Percentiles rank a stretch among this genome's conserved stretches.
Conservation (phyloP, 2,329 filamentous ascomycete species). For the Epichloe glyceriae region DNA sequence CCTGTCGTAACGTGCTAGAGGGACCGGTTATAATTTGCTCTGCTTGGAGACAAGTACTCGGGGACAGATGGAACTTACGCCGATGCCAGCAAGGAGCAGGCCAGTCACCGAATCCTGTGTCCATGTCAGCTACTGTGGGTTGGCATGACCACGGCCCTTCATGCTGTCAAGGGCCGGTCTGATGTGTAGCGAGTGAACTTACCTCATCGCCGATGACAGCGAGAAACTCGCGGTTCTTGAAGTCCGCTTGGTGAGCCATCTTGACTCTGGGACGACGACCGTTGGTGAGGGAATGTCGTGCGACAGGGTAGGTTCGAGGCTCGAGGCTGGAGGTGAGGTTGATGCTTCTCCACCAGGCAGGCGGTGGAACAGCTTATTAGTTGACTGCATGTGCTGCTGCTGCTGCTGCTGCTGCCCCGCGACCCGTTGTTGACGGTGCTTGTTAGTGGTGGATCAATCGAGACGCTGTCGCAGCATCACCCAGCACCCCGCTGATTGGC, state of each 20-base stretch:
- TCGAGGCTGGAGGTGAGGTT: neutral
- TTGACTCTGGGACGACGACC: conserved; percentile 9
- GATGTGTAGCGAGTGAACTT: conserved; percentile 10
- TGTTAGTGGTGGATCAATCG: neutral
- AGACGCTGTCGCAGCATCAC: neutral
- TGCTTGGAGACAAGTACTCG: neutral
- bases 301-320: neutral
- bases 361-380: neutral
- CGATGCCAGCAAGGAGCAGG: conserved; percentile 86
- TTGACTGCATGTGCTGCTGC: neutral
- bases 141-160: neutral
- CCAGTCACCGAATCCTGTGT: conserved; percentile 87
- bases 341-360: conserved; percentile 4
- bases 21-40: neutral
- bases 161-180: neutral
- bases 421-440: neutral
- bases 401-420: neutral
- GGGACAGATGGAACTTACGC: conserved; percentile 40
- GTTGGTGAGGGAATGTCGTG: neutral
- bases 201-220: conserved; percentile 98
- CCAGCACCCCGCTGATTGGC: neutral
- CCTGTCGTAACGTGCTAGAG: conserved; percentile 75
- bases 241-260: conserved; percentile 43
- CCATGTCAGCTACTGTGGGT: conserved; percentile 15
- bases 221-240: conserved; percentile 84